A percentile compares a stretch with the other conserved stretches of the same genome.
These are phyloP conservation scores for Dichotomopilus funicola DNA, from an alignment of 2,329 filamentous ascomycete genomes.

Conservation along the genomic window DNA sequence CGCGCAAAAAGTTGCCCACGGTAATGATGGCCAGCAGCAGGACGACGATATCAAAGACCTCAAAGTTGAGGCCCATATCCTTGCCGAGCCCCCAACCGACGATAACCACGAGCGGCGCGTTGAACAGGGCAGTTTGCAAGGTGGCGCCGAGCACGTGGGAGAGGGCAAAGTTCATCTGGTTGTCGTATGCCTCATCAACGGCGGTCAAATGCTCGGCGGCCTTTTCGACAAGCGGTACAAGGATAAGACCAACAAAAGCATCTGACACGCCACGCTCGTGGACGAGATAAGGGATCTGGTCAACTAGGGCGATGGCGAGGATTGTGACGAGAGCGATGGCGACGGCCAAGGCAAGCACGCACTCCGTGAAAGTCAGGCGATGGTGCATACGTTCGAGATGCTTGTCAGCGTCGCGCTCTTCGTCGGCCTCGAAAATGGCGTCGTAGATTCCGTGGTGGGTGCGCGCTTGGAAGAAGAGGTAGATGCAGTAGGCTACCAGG, in stretches of 20 bases:
- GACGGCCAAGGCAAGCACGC: conserved; percentile 56
- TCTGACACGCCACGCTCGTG: conserved; percentile 40
- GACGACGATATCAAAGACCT: conserved; percentile 77
- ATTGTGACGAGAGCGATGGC: conserved; percentile 64
- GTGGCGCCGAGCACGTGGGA: conserved; percentile 82
- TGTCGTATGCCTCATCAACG: conserved; percentile 77
- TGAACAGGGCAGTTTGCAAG: conserved; percentile 84
- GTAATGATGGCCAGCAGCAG: conserved; percentile 79
- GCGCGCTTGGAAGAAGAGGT: conserved; percentile 65
- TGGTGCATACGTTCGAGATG: conserved; percentile 53
- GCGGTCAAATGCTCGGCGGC: conserved; percentile 79
- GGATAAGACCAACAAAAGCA: conserved; percentile 61
- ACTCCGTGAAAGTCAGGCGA: conserved; percentile 71
- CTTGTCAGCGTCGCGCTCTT: conserved; percentile 58
- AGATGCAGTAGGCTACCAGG: conserved; percentile 61
- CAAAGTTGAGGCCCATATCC: conserved; percentile 74
- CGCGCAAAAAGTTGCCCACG: conserved; percentile 79
- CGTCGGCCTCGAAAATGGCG: conserved; percentile 64
- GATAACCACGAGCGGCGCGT: conserved; percentile 74
- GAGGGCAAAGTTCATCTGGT: conserved; percentile 78
- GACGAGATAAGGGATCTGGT: conserved; percentile 60
- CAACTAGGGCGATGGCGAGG: conserved; percentile 66
- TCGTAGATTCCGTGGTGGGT: conserved; percentile 74
- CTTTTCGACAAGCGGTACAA: conserved; percentile 79
- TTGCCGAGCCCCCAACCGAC: conserved; percentile 73